Conservation (phyloP, 2,329 filamentous ascomycete species). For the Neonectria magnoliae region DNA sequence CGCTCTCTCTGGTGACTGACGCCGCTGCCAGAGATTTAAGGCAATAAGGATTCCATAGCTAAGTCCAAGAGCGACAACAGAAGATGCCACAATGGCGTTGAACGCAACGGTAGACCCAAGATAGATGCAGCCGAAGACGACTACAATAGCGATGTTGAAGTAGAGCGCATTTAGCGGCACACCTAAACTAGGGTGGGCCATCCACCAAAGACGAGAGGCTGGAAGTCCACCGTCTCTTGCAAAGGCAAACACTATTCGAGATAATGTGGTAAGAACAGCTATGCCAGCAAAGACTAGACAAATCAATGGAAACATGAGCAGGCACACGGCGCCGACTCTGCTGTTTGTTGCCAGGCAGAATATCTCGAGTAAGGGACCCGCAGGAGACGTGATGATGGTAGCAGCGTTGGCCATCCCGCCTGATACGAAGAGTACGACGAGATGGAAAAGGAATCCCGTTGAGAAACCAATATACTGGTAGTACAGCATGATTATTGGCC, state of each 20-base stretch:
- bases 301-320: slow-evolving; percentile 73
- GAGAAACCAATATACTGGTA: slow-evolving; percentile 71
- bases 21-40: slow-evolving; percentile 73
- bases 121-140: slow-evolving; percentile 76
- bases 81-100: slow-evolving; percentile 76
- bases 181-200: slow-evolving; percentile 67
- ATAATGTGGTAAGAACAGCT: slow-evolving; percentile 72
- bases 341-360: slow-evolving; percentile 70
- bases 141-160: slow-evolving; percentile 67
- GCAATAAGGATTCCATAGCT: slow-evolving; percentile 79
- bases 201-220: slow-evolving; percentile 66
- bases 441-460: slow-evolving; percentile 71
- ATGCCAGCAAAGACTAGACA: slow-evolving; percentile 72
- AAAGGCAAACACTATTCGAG: slow-evolving; percentile 75
- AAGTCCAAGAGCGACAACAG: slow-evolving; percentile 76
- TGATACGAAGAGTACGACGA: slow-evolving; percentile 71
- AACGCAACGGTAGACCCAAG: slow-evolving; percentile 73
- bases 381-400: slow-evolving; percentile 60
- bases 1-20: slow-evolving; percentile 67
- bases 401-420: slow-evolving; percentile 60
- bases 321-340: slow-evolving; percentile 69
- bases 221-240: slow-evolving; percentile 73
- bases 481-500: slow-evolving; percentile 55
- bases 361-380: slow-evolving; percentile 70
- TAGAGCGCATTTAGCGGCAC: slow-evolving; percentile 74